Evolutionary conservation across 768 basidiomycete genomes (phyloP).

Genomic region (Tricholoma flavovirens): DNA sequence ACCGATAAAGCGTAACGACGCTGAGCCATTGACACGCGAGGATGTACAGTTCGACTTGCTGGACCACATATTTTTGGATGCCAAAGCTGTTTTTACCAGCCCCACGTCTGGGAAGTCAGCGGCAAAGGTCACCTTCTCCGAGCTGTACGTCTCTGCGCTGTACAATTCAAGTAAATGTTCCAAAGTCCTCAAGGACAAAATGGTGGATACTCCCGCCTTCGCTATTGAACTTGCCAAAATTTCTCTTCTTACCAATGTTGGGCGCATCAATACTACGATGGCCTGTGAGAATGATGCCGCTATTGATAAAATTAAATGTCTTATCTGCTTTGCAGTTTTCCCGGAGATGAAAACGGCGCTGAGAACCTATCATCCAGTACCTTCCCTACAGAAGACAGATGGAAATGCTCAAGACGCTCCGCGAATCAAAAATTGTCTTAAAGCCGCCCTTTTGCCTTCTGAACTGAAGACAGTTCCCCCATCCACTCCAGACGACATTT

Average conservation of each 20-base stretch:
- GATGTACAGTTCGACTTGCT: slow-evolving; percentile 88
- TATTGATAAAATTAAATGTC: slow-evolving; percentile 3
- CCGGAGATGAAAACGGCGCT: slow-evolving; percentile 92
- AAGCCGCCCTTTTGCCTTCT: slow-evolving; percentile 67
- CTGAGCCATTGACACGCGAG: slow-evolving; percentile 74
- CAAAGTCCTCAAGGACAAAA: slow-evolving; percentile 83
- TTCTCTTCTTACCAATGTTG: slow-evolving; percentile 81
- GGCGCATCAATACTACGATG: slow-evolving; percentile 89
- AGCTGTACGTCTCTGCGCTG: slow-evolving; percentile 78
- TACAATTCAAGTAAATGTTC: slow-evolving; percentile 81
- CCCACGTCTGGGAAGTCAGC: slow-evolving; percentile 42
- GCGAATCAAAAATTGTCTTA: slow-evolving; percentile 86
- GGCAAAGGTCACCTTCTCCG: slow-evolving; percentile 64
- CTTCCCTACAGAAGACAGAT: slow-evolving; percentile 81
- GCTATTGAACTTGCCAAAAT: slow-evolving; percentile 79
- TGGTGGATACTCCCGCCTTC: slow-evolving; percentile 76
- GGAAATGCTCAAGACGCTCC: slow-evolving; percentile 89
- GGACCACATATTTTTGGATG: slow-evolving; percentile 69
- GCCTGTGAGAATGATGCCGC: slow-evolving; percentile 50
- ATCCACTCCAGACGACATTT: slow-evolving; percentile 69
- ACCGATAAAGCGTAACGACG: slow-evolving; percentile 79
- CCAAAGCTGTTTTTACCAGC: slow-evolving; percentile 63
- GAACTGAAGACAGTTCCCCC: slow-evolving; percentile 65
- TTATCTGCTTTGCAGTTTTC: slow-evolving; percentile 52
- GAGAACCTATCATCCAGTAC: slow-evolving; percentile 87